Evolutionary conservation across 208 protist genomes (phyloP), one percentile per base, ranked within the genome.

Genomic region (Trypanosoma caninum): DNA sequence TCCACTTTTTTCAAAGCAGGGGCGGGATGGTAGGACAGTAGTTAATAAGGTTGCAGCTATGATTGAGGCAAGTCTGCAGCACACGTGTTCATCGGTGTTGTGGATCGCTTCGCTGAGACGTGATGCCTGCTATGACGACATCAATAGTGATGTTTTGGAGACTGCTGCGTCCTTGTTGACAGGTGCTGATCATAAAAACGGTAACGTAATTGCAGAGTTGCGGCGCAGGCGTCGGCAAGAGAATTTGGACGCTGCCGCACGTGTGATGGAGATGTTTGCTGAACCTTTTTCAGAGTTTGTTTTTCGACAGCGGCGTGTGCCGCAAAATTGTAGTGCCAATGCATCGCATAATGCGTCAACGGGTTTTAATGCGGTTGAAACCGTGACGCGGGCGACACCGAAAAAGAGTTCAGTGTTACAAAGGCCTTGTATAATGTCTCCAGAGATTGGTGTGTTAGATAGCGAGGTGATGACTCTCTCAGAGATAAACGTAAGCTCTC

Each of bases 101-200:
- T 65, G 69, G 51, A 61, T 78, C 3, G 55, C 48, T 25, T 30
- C 53, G 23, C 56, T 74, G 28, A 31, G 65, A 25, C 42, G 50
- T 55, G 72, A 74, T 27, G 52, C 57, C 22, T 65, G 55, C 46
- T 64, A 54, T 18, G 61, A 78, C 37, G 51, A 37, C 31, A 45
- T 78, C n/a, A 78, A 78, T 57, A 51, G 59, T 33, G 65, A 69
- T 38, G 53, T 69, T 16, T 57, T 78, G 16, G 46, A 63, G 31
- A 50, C 66, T 44, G 66, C 72, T 35, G 42, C 60, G 30, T 46
- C 42, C 3, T 25, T 64, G 5, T 18, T 38, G 10, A 9, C 33
- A 16, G 56, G 48, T 27, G 13, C 23, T 16, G 66, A 65, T 34
- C 30, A 16, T 4, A 56, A 23, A 30, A 65, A 65, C 40, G 51